phyloP scores from a whole-genome alignment of 2,329 filamentous ascomycete species.

The Akanthomyces muscarius region DNA sequence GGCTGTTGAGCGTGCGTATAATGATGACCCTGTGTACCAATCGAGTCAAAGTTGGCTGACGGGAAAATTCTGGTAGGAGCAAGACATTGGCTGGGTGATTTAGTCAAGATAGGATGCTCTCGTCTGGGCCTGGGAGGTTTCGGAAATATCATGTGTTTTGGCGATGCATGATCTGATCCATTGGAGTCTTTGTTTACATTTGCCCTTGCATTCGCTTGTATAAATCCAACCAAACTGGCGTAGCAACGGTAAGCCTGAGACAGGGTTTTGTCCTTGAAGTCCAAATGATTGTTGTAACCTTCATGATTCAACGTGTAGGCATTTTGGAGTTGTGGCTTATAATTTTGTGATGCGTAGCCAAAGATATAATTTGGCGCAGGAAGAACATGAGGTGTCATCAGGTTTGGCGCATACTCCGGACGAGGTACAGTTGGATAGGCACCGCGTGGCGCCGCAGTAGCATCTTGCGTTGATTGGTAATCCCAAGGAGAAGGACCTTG shows the following conservation, averaged over 20 bases:
- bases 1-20: constrained; percentile 1
- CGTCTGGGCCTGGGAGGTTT: constrained; percentile 31
- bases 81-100: not conserved
- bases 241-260: constrained; percentile 70
- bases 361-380: not conserved
- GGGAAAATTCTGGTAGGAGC: not conserved
- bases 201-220: constrained; percentile 56
- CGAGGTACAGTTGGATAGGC: not conserved
- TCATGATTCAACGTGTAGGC: not conserved
- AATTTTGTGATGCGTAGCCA: not conserved
- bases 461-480: constrained; percentile 1
- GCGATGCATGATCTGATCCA: constrained; percentile 35
- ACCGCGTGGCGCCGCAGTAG: not conserved
- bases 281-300: constrained; percentile 22
- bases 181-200: constrained; percentile 34
- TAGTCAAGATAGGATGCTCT: not conserved
- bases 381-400: not conserved
- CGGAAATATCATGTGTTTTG: constrained; percentile 53
- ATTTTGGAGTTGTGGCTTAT: not conserved
- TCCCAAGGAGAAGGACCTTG: constrained; percentile 3
- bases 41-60: not conserved
- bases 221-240: constrained; percentile 62
- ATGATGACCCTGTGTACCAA: not conserved
- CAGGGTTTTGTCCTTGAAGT: constrained; percentile 65
- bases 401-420: not conserved